These are phyloP conservation scores for Myochromella boudieri DNA, from an alignment of 768 basidiomycete genomes.

Conservation along the genomic window DNA sequence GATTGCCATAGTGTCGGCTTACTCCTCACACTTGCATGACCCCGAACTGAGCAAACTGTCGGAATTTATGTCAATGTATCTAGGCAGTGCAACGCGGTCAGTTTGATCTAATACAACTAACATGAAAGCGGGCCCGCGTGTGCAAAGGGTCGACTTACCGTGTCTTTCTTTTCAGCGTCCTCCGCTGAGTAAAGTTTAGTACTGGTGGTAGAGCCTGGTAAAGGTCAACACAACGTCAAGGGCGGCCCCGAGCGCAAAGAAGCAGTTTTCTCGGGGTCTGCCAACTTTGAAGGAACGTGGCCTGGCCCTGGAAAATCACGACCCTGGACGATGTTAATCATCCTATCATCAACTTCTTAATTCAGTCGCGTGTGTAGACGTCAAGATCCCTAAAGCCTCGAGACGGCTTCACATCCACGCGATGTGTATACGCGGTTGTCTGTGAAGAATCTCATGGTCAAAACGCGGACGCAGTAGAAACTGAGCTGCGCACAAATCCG, in stretches of 20 bases:
- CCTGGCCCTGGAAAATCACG: too few relatives aligned
- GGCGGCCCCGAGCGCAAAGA: too few relatives aligned
- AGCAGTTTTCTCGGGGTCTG: too few relatives aligned
- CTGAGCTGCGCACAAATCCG: constrained; percentile 9
- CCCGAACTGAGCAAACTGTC: neutral
- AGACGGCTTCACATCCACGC: too few relatives aligned
- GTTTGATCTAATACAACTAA: constrained; percentile 4
- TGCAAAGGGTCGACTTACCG: constrained; percentile 1
- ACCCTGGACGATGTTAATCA: neutral
- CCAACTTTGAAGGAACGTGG: too few relatives aligned
- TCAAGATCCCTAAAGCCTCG: too few relatives aligned
- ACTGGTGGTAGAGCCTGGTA: neutral
- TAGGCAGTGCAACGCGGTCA: neutral
- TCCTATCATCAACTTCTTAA: too few relatives aligned
- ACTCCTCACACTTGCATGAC: neutral
- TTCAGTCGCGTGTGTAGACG: too few relatives aligned
- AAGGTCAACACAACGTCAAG: neutral
- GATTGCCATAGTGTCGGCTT: too few relatives aligned
- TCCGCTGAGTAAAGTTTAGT: neutral
- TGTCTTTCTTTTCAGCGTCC: neutral
- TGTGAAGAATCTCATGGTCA: too few relatives aligned
- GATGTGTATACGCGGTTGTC: too few relatives aligned
- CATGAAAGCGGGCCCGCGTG: neutral
- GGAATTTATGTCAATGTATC: constrained; percentile 1
- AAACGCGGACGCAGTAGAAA: neutral